Base-by-base conservation (phyloP, 306 rosid genomes). In the Prunus salicina region DNA sequence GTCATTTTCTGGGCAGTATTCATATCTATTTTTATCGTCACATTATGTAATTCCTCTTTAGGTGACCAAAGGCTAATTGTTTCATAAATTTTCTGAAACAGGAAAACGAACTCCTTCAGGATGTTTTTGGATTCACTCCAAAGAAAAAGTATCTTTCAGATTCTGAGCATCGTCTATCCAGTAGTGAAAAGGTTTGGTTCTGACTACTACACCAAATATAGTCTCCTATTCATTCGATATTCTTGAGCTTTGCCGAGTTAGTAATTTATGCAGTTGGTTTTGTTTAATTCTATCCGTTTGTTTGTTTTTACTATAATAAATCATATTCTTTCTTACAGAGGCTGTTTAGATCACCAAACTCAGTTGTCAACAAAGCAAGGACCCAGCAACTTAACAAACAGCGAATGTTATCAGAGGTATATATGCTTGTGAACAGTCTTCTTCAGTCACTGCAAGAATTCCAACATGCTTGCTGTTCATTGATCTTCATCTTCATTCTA, bases 61-160 rank as follows among this genome's bases (percentile, higher is more conserved):
- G 18, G 10, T 13, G 14, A 4, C 16, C 38, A 20, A 56, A 38
- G 27, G 45, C 50, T 69, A 0, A 53, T 18, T 9, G 12, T 25
- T 27, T 3, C 38, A 27, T 8, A 20, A 9, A 2, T 57, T 53
- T 76, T 80, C 41, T 56, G 61, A 84, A 73, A 56, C 80, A 95
- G 99, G 99, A 92, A 83, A 95, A 92, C 10, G 91, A 89, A 46
- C 86, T 95, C 85, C 96, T 95, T 60, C 97, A 95, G 50, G 96
- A 87, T 64, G 84, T 95, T 77, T 89, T 95, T 71, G 86, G 79
- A 74, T 95, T 95, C 84, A 79, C 87, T 63, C 99, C 99, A 10
- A 95, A 87, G 86, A 92, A 55, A 81, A 89, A 76, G 76, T 43
- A 19, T 69, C 84, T 77, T 16, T 73, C 71, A 12, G 86, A 83